These are phyloP conservation scores for Pyrenochaeta sp. DNA, from an alignment of 2,329 filamentous ascomycete genomes.

Conservation along the genomic window DNA sequence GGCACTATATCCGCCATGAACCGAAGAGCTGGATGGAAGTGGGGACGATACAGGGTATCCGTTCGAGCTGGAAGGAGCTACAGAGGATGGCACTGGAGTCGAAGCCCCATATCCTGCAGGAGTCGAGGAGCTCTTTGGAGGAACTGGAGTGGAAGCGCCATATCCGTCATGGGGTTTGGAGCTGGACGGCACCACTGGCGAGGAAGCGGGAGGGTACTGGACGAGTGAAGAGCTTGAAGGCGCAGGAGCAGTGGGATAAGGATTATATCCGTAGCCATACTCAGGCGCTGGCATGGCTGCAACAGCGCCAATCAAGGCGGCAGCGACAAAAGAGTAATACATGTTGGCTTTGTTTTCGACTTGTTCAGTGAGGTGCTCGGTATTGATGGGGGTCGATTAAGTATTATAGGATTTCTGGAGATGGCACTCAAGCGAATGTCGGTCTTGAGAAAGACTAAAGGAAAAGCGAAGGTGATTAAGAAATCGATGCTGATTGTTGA, in stretches of 20 bases:
- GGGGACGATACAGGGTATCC: background rate
- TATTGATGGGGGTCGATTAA: slow-evolving; percentile 26
- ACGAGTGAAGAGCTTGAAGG: slow-evolving; percentile 9
- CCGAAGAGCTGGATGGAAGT: background rate
- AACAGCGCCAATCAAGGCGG: slow-evolving; percentile 41
- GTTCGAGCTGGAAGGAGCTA: background rate
- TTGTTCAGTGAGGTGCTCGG: background rate
- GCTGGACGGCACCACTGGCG: background rate
- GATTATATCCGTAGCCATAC: slow-evolving; percentile 26
- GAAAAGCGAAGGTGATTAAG: slow-evolving; percentile 42
- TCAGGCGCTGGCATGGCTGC: slow-evolving; percentile 36
- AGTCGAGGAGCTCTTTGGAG: background rate
- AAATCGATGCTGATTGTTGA: slow-evolving; percentile 28
- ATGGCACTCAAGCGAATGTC: slow-evolving; percentile 44
- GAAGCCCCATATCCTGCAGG: slow-evolving; percentile 1
- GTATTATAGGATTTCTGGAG: slow-evolving; percentile 31
- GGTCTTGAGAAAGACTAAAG: slow-evolving; percentile 26
- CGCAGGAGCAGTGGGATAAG: slow-evolving; percentile 21
- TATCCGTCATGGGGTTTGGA: slow-evolving; percentile 3
- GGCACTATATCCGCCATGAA: background rate
- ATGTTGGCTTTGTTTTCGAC: slow-evolving; percentile 32
- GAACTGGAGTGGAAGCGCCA: slow-evolving; percentile 1
- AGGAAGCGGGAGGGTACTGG: slow-evolving; percentile 9
- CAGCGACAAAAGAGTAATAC: slow-evolving; percentile 42
- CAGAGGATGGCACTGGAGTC: background rate